Percentiles rank a stretch among this genome's conserved stretches.
Evolutionary conservation across 768 basidiomycete genomes (phyloP).

Genomic region (Kwoniella heveanensis): DNA sequence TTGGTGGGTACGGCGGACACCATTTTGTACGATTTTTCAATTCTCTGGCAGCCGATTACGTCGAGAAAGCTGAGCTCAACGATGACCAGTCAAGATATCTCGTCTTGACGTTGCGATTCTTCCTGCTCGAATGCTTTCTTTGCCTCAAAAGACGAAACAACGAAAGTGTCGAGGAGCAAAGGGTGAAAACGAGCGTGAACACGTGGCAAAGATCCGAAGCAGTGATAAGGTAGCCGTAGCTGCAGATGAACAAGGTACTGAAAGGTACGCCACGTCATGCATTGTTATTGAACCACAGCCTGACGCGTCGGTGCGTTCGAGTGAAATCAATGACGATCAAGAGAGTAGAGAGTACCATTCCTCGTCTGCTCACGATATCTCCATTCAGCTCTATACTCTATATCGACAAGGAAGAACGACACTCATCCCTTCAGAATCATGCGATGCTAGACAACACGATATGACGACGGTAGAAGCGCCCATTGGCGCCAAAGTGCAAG

Average conservation of each 20-base stretch:
- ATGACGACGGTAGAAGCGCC: slow-evolving; percentile 53
- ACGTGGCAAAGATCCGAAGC: slow-evolving; percentile 3
- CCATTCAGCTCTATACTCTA: too few species aligned
- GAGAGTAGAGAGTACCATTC: not conserved
- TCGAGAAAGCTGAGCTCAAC: too few species aligned
- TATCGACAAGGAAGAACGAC: not conserved
- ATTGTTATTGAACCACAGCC: not conserved
- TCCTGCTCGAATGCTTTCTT: too few species aligned
- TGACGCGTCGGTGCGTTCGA: not conserved
- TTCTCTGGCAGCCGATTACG: not conserved
- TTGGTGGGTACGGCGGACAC: slow-evolving; percentile 40
- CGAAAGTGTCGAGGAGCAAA: not conserved
- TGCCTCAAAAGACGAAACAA: slow-evolving; percentile 2
- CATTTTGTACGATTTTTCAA: not conserved
- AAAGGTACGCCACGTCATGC: slow-evolving; percentile 19
- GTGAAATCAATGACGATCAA: not conserved
- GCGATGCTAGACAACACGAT: slow-evolving; percentile 6
- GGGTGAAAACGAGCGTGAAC: slow-evolving; percentile 20
- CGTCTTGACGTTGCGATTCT: too few species aligned
- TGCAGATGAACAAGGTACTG: too few species aligned
- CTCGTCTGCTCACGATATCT: too few species aligned
- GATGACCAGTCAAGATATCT: too few species aligned
- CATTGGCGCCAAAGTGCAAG: slow-evolving; percentile 75
- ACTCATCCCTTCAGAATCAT: not conserved
- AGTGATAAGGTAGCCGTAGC: slow-evolving; percentile 1